Evolutionary conservation across 2,329 filamentous ascomycete genomes (phyloP).

Genomic region (Pyrenochaeta sp.): DNA sequence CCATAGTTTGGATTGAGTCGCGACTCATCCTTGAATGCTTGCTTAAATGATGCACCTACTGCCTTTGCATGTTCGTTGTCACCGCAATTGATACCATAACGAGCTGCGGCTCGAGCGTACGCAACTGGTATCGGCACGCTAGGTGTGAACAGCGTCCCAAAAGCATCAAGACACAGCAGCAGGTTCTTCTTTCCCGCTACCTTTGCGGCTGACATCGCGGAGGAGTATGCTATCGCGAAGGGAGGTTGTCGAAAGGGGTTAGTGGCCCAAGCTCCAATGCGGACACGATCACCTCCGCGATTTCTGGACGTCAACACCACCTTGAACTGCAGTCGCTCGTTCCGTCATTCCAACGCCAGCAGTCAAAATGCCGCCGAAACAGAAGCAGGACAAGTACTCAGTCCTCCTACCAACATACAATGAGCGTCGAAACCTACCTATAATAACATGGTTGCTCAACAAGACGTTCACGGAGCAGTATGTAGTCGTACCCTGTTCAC

Average conservation of each 20-base stretch:
- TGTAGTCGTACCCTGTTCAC: conserved; percentile 33
- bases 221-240: conserved; percentile 15
- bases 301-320: conserved; percentile 9
- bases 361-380: conserved; percentile 40
- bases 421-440: conserved; percentile 95
- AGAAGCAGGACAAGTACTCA: conserved; percentile 82
- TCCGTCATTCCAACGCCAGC: conserved; percentile 26
- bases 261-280: conserved; percentile 26
- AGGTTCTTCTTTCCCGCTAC: conserved; percentile 53
- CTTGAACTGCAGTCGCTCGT: conserved; percentile 41
- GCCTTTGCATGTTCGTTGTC: conserved; percentile 35
- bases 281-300: conserved; percentile 39
- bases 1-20: conserved; percentile 67
- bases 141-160: conserved; percentile 69
- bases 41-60: conserved; percentile 44
- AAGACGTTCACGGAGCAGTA: conserved; percentile 90
- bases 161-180: conserved; percentile 70
- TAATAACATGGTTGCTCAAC: conserved; percentile 93
- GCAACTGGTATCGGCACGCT: conserved; percentile 60
- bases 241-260: conserved; percentile 31
- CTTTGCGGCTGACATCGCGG: conserved; percentile 18
- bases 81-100: conserved; percentile 59
- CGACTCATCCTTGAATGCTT: conserved; percentile 60
- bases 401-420: conserved; percentile 99
- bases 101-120: conserved; percentile 62